Base-by-base conservation (phyloP, 345 rosid species). In the Murraya paniculata region DNA sequence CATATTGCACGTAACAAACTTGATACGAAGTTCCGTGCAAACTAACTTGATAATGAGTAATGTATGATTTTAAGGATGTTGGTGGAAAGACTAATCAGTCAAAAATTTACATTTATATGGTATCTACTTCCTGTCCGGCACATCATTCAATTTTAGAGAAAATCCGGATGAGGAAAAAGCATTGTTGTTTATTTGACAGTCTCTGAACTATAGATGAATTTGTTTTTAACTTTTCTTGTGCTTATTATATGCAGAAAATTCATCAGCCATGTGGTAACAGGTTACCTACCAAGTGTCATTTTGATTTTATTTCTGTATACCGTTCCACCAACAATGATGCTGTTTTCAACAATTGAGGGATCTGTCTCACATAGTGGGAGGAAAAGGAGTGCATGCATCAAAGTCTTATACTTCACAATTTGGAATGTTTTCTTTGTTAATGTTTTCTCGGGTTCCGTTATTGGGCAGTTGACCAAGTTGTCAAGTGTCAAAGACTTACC, bases 401-500 rank as follows among this genome's bases (percentile, higher is more conserved):
- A 94, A 85, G 84, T 94, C 53, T 78, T 91, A 78, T 87, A 86
- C 88, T 96, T 96, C 91, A 92, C 89, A 48, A 94, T 96, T 79
- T 96, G 94, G 99, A 96, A 96, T 74, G 95, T 96, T 71, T 96
- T 94, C 90, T 94, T 96, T 36, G 85, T 91, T 76, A 96, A 94
- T 77, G 88, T 92, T 72, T 82, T 96, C 57, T 89, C 99, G 5
- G 98, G 98, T 25, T 89, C 97, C 30, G 78, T 94, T 71, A 91
- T 96, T 50, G 80, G 77, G 64, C 89, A 84, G 71, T 36, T 91
- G 65, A 84, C 50, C 81, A 83, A 86, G 79, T 82, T 93, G 78
- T 73, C 91, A 72, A 90, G 91, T 75, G 87, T 93, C 24, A 89
- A 79, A 77, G 89, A 89, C 74, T 28, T 96, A 78, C 97, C 97